Base-by-base conservation (phyloP, 2,329 filamentous ascomycete species). In the Microdochium trichocladiopsis region DNA sequence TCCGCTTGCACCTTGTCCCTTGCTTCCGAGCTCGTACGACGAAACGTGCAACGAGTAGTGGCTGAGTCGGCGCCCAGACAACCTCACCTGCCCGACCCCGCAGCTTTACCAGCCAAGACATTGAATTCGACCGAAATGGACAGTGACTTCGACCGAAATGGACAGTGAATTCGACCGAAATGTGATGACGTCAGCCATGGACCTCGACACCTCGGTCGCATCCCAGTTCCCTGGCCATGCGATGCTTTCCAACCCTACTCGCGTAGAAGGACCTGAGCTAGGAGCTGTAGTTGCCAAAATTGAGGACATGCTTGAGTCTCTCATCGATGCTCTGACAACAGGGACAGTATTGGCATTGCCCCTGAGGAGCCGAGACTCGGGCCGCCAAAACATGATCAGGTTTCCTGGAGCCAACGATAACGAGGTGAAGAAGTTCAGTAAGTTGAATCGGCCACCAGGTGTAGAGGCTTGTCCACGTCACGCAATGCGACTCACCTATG, bases 271-370 rank as follows among this genome's bases (percentile, higher is more conserved):
- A 8, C 5, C 12, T 45, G 41, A 45, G 41, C 41, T 45, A 23
- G 41, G 41, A 22, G 41, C 18, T 21, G 71, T 78, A 14, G 73
- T 83, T 24, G 63, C 69, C 45, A 77, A 73, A 51, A 80, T 86
- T 43, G 81, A 85, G 60, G 65, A 69, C 4, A 75, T 84, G 22
- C 71, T 85, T 16, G 74, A 78, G 52, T 61, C 60, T 1, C 74
- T 84, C 49, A 57, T 76, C 8, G 75, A 81, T 50, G 73, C 70
- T 12, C 65, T 84, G 6, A 52, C 68, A n/a, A 67, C 73, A 47
- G 66, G 67, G 47, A 66, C 70, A 24, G 64, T 73, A 11, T 63
- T 85, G 21, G 65, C 66, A 2, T 76, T 86, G 49, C 72, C 72
- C 1, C 62, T 84, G 22, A 60, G 51, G 67, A 72, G 57, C 64